These are phyloP conservation scores for Buxus sempervirens DNA, from an alignment of 164 flowering plant genomes.

Conservation along the genomic window DNA sequence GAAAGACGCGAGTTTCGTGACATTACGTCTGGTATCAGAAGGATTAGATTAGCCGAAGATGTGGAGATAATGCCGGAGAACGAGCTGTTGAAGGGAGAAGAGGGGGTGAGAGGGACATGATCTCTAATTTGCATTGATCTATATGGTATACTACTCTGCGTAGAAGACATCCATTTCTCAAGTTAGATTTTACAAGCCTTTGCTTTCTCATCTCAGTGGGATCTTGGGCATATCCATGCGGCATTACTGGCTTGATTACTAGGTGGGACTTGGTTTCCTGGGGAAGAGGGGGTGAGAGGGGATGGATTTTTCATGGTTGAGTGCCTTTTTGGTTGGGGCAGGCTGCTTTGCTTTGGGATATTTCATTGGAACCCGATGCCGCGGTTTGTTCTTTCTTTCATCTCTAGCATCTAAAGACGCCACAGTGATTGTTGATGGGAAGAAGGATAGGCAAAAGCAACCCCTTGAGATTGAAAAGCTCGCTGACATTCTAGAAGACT, in stretches of 20 bases:
- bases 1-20: constrained; percentile 21
- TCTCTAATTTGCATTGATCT: too few relatives aligned
- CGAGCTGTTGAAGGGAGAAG: neutral
- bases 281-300: too few relatives aligned
- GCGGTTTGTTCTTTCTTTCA: constrained; percentile 16
- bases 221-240: too few relatives aligned
- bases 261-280: too few relatives aligned
- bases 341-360: constrained; percentile 81
- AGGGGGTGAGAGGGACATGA: neutral
- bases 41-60: constrained; percentile 18
- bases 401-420: constrained; percentile 14
- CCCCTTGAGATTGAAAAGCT: constrained; percentile 78
- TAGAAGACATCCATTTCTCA: too few relatives aligned
- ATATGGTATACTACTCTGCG: too few relatives aligned
- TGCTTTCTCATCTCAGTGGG: too few relatives aligned
- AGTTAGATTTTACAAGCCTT: too few relatives aligned
- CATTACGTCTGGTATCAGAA: constrained; percentile 24
- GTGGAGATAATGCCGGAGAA: constrained; percentile 7
- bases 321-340: constrained; percentile 71
- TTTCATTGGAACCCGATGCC: constrained; percentile 44
- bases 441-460: constrained; percentile 31
- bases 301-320: constrained; percentile 67
- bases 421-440: constrained; percentile 12
- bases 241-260: too few relatives aligned
- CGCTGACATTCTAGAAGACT: constrained; percentile 81